Evolutionary conservation across 2,329 filamentous ascomycete species (phyloP), one percentile per base, ranked within the genome.

Genomic region (Botrytis sinoallii): DNA sequence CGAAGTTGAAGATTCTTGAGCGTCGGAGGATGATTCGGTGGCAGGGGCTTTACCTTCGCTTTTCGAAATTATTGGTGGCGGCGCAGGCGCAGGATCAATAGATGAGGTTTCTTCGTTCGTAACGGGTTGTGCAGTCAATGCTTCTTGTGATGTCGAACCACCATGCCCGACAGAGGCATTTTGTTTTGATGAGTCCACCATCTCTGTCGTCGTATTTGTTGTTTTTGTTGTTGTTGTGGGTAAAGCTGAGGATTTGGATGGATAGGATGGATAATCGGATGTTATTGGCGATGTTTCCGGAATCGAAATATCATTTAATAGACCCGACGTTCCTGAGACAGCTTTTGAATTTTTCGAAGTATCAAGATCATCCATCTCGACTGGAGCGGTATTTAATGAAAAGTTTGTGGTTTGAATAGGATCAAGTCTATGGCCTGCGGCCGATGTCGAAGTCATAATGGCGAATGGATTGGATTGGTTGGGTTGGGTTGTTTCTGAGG

Each of bases 251-350:
- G 44, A 67, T 29, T 35, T 4, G 16, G 32, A 55, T 22, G 32
- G 25, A 29, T 29, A 29, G 22, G 46, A 32, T 52, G 20, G 44
- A 55, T 67, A 55, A 52, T 40, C 46, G 32, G 65, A 40, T 38
- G 65, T 67, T 40, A 67, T 67, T 25, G 52, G 48, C 16, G 71
- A 72, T 29, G 64, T 60, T 40, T 46, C 55, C 38, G 71, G 71
- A 48, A 69, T 72, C 16, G 63, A 72, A 35, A 69, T 72, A 61
- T 72, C 12, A 42, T 61, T 72, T 14, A 72, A 29, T 29, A 72
- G 25, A 52, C 52, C 71, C 35, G 71, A 72, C n/a, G 63, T 68
- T 48, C 63, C 71, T 52, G 71, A 22, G 70, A 48, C 61, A 46
- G 25, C 7, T 48, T 22, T 60, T 48, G 38, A 57, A 7, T 32